Conservation (phyloP, 202 grass and related monocot genomes). For the Hordeum pubiflorum region DNA sequence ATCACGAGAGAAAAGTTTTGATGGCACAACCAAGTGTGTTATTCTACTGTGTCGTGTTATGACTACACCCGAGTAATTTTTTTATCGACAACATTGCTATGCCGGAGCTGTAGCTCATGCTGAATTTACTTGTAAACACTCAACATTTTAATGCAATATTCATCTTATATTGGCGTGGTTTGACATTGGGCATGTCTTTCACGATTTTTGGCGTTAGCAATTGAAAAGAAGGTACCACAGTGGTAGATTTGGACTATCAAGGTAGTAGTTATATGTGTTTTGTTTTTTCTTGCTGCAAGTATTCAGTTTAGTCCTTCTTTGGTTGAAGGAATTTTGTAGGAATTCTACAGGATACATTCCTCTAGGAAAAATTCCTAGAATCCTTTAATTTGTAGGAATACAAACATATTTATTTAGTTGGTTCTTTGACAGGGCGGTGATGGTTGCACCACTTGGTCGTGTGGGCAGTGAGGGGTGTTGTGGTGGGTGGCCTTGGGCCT, state of each 20-base stretch:
- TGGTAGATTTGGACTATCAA: neutral
- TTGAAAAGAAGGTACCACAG: neutral
- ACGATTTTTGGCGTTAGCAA: neutral
- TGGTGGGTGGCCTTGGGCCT: no score
- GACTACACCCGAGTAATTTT: neutral
- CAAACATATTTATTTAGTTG: no score
- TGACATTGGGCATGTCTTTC: neutral
- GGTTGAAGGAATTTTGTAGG: no score
- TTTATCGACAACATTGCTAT: slow-evolving; percentile 2
- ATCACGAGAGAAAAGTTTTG: slow-evolving; percentile 30
- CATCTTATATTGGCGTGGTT: neutral
- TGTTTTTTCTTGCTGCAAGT: neutral
- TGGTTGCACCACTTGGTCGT: no score
- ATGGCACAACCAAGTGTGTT: slow-evolving; percentile 6
- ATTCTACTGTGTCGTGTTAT: neutral
- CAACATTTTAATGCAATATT: slow-evolving; percentile 4
- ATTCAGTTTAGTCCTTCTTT: neutral
- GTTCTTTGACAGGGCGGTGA: no score
- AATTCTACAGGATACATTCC: no score
- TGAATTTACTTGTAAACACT: slow-evolving; percentile 21
- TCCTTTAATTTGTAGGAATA: no score
- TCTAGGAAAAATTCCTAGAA: no score
- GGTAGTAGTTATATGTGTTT: neutral
- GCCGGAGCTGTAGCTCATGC: neutral
- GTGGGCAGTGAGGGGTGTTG: no score